These are phyloP conservation scores for Calonectria pseudoreteaudii DNA, from an alignment of 2,329 filamentous ascomycete species.

Conservation along the genomic window DNA sequence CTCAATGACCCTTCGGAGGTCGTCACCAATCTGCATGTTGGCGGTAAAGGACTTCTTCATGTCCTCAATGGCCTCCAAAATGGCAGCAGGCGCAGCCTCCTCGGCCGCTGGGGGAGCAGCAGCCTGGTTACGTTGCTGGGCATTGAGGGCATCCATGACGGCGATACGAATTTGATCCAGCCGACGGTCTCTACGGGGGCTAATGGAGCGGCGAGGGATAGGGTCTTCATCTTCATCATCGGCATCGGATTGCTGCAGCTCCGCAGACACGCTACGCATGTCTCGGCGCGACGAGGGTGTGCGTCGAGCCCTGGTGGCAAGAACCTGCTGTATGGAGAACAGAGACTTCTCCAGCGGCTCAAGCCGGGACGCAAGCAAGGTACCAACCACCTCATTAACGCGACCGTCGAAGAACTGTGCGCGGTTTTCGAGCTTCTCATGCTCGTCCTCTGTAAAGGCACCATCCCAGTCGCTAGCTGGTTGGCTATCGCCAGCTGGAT, in stretches of 20 bases:
- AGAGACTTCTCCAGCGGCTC: slow-evolving; percentile 86
- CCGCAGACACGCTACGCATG: slow-evolving; percentile 76
- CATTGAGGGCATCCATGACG: slow-evolving; percentile 78
- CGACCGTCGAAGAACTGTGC: slow-evolving; percentile 92
- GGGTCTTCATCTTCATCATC: slow-evolving; percentile 92
- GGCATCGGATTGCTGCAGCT: slow-evolving; percentile 84
- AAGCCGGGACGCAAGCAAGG: slow-evolving; percentile 79
- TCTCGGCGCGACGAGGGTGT: slow-evolving; percentile 68
- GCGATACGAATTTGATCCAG: slow-evolving; percentile 83
- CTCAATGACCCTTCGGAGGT: slow-evolving; percentile 72
- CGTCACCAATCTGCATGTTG: slow-evolving; percentile 52
- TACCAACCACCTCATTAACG: slow-evolving; percentile 87
- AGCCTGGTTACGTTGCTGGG: slow-evolving; percentile 60
- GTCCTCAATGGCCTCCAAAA: slow-evolving; percentile 76
- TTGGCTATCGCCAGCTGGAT: slow-evolving; percentile 65
- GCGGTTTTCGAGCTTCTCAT: slow-evolving; percentile 83
- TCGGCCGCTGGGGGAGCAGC: slow-evolving; percentile 41
- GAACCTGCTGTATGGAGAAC: slow-evolving; percentile 77
- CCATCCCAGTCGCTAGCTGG: slow-evolving; percentile 93
- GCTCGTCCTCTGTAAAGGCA: slow-evolving; percentile 83
- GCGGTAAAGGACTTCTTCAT: slow-evolving; percentile 64
- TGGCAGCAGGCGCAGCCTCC: slow-evolving; percentile 50
- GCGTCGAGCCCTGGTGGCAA: slow-evolving; percentile 68
- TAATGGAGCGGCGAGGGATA: slow-evolving; percentile 74
- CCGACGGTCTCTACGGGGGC: slow-evolving; percentile 81